phyloP scores from a whole-genome alignment of 1,284 basidiomycete species.

The Tylopilus sp. region DNA sequence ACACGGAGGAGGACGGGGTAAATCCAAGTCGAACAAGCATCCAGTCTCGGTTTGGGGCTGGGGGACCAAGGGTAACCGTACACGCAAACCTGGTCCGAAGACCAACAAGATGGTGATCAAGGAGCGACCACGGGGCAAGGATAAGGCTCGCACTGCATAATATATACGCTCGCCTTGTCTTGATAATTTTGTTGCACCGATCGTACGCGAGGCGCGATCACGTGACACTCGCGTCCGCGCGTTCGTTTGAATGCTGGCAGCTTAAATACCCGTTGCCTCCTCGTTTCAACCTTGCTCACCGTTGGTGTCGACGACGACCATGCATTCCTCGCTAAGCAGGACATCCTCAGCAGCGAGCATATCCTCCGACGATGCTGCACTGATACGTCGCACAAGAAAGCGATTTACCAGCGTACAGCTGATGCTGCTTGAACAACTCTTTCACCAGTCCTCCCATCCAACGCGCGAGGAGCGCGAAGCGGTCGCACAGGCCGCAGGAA shows the following conservation, averaged over 20 bases:
- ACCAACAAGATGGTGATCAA: conserved; percentile 95
- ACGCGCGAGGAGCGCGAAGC: conserved; percentile 66
- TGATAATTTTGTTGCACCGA: neutral
- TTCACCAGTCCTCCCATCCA: conserved; percentile 65
- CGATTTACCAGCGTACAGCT: conserved; percentile 66
- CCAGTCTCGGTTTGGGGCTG: conserved; percentile 90
- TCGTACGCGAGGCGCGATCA: conserved; percentile 25
- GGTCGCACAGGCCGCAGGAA: conserved; percentile 53
- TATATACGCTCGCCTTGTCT: neutral
- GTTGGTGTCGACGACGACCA: conserved; percentile 7
- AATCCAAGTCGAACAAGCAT: conserved; percentile 94
- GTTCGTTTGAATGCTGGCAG: conserved; percentile 26
- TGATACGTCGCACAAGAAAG: conserved; percentile 54
- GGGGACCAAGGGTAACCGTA: conserved; percentile 89
- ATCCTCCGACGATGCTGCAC: conserved; percentile 36
- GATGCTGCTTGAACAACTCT: conserved; percentile 67
- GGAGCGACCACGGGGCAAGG: conserved; percentile 83
- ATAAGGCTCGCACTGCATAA: conserved; percentile 43
- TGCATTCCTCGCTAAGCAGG: conserved; percentile 38
- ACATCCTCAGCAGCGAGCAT: conserved; percentile 46
- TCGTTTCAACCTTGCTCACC: conserved; percentile 3
- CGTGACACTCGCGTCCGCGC: conserved; percentile 29
- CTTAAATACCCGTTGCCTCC: conserved; percentile 25
- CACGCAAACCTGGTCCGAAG: conserved; percentile 84
- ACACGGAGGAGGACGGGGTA: conserved; percentile 97